A percentile compares a stretch with the other conserved stretches of the same genome.
phyloP scores from a whole-genome alignment of 108 stramenopile genomes.

The Nitzschia sp. region DNA sequence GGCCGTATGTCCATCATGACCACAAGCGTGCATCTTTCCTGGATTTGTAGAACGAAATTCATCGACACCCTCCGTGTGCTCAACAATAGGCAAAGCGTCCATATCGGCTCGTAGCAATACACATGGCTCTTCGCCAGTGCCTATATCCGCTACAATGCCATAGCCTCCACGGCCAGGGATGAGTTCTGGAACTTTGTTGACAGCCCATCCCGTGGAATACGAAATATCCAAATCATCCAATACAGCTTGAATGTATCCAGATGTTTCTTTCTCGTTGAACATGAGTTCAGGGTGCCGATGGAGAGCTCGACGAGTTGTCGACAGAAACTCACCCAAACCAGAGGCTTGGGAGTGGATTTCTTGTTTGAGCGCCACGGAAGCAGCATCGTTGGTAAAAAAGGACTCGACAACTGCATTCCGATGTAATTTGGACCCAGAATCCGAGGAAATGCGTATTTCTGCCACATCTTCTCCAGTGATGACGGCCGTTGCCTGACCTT shows the following conservation, averaged over 20 bases:
- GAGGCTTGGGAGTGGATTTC: slow-evolving; percentile 32
- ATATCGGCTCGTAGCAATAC: slow-evolving; percentile 90
- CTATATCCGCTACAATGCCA: slow-evolving; percentile 81
- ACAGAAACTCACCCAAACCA: slow-evolving; percentile 46
- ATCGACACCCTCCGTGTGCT: slow-evolving; percentile 51
- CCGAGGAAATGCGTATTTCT: too few relatives aligned
- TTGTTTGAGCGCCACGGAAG: slow-evolving; percentile 19
- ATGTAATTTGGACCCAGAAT: too few relatives aligned
- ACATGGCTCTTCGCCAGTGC: slow-evolving; percentile 64
- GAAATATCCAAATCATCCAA: slow-evolving; percentile 56
- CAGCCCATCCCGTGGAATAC: slow-evolving; percentile 67
- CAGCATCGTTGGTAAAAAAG: slow-evolving; percentile 11
- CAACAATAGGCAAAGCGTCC: slow-evolving; percentile 90
- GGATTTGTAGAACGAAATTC: slow-evolving; percentile 52
- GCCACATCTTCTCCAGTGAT: too few relatives aligned
- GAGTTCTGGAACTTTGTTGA: slow-evolving; percentile 57
- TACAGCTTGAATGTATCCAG: slow-evolving; percentile 53
- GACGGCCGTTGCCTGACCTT: too few relatives aligned
- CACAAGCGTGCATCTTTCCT: slow-evolving; percentile 93
- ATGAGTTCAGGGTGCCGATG: slow-evolving; percentile 80
- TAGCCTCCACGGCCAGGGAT: slow-evolving; percentile 60
- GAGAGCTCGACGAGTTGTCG: slow-evolving; percentile 53
- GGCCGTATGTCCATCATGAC: slow-evolving; percentile 92
- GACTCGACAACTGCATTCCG: slow-evolving; percentile 27
- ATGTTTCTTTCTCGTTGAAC: slow-evolving; percentile 71